These are phyloP conservation scores for Globisporangium nodosum DNA, from an alignment of 352 stramenopile species.

Conservation along the genomic window DNA sequence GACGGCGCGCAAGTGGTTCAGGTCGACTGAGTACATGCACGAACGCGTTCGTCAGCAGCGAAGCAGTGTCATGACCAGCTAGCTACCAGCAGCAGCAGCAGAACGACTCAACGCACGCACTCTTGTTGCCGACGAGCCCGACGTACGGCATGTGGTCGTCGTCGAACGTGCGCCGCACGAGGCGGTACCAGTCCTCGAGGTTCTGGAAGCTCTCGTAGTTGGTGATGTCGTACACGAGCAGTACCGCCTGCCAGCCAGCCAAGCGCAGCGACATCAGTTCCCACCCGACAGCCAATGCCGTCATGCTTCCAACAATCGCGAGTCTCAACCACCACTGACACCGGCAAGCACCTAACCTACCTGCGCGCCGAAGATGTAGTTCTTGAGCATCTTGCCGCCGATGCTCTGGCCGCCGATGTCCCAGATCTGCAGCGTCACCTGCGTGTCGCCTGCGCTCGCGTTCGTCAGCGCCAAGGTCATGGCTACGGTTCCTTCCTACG, in stretches of 20 bases:
- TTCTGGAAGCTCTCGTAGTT: constrained; percentile 95
- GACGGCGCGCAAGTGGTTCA: constrained; percentile 89
- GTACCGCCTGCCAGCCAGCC: constrained; percentile 50
- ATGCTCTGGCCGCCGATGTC: constrained; percentile 93
- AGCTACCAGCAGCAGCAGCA: neutral
- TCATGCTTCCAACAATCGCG: neutral
- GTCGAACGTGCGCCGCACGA: constrained; percentile 88
- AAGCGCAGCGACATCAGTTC: too few relatives aligned
- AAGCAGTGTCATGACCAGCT: neutral
- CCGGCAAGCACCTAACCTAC: constrained; percentile 17
- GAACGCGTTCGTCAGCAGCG: neutral
- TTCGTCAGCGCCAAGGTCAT: neutral
- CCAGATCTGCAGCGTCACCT: constrained; percentile 93
- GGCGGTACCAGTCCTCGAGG: constrained; percentile 92
- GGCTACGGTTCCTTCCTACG: neutral
- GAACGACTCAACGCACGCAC: constrained; percentile 23
- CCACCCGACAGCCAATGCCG: neutral
- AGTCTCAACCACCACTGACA: neutral
- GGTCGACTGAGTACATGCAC: constrained; percentile 45
- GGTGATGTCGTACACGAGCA: constrained; percentile 95
- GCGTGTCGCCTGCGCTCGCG: constrained; percentile 57
- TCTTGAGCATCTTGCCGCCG: constrained; percentile 81
- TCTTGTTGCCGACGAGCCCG: constrained; percentile 90
- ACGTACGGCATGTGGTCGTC: constrained; percentile 87
- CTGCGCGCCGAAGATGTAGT: constrained; percentile 94